phyloP scores from a whole-genome alignment of 108 stramenopile species.

The Chaetoceros tenuissimus region DNA sequence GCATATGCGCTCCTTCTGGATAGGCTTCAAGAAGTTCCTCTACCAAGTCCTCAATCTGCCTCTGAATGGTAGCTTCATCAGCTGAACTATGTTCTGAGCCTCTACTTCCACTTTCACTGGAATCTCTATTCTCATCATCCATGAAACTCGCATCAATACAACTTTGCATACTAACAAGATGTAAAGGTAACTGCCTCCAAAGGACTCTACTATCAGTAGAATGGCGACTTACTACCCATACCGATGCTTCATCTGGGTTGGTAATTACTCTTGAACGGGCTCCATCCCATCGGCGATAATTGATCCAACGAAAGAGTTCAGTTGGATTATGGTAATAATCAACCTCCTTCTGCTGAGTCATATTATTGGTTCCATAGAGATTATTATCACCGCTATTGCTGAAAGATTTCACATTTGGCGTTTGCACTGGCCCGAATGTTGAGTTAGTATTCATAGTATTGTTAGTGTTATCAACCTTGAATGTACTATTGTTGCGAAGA shows the following conservation, averaged over 20 bases:
- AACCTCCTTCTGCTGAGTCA: conserved; percentile 33
- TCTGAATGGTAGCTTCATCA: conserved; percentile 79
- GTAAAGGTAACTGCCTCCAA: conserved; percentile 80
- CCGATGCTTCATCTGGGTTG: conserved; percentile 43
- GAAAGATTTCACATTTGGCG: too few species aligned
- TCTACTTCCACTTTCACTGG: conserved; percentile 13
- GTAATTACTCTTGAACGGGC: conserved; percentile 36
- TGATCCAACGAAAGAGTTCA: conserved; percentile 53
- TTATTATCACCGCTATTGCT: too few species aligned
- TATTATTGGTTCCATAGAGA: too few species aligned
- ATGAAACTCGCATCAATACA: conserved; percentile 21
- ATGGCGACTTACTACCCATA: conserved; percentile 70
- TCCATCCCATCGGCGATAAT: conserved; percentile 55
- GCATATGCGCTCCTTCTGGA: conserved; percentile 51
- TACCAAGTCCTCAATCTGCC: conserved; percentile 56
- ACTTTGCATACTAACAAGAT: conserved; percentile 39
- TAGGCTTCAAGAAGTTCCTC: conserved; percentile 48
- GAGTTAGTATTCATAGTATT: too few species aligned
- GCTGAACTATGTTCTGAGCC: conserved; percentile 30
- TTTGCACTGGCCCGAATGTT: too few species aligned
- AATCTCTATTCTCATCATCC: conserved; percentile 17
- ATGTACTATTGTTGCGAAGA: too few species aligned
- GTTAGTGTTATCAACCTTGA: too few species aligned
- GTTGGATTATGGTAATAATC: conserved; percentile 52
- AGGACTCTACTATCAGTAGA: conserved; percentile 60